Conservation (phyloP, 106 monocot genomes). For the Cymbidium sinense region DNA sequence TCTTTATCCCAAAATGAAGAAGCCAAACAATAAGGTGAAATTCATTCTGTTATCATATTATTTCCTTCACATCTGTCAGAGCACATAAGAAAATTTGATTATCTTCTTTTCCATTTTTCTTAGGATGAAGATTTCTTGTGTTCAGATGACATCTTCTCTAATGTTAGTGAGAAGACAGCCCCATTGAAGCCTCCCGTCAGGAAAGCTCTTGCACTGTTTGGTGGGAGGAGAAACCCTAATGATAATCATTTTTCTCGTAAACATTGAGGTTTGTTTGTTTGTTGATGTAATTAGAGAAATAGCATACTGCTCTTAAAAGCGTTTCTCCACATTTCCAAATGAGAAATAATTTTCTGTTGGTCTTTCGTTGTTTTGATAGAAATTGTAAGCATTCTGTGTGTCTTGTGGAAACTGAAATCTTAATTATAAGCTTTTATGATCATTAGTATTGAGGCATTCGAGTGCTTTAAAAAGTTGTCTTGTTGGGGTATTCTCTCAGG, state of each 20-base stretch:
- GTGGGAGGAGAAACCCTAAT: slow-evolving; percentile 91
- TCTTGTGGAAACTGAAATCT: too few species aligned
- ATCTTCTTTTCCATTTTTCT: not conserved
- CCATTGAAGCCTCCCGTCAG: slow-evolving; percentile 88
- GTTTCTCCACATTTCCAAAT: too few species aligned
- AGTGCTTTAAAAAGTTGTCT: too few species aligned
- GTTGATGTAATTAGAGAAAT: too few species aligned
- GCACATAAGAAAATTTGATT: not conserved
- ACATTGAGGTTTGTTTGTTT: not conserved
- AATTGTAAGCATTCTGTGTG: too few species aligned
- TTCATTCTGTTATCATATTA: not conserved
- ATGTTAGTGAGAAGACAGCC: slow-evolving; percentile 55
- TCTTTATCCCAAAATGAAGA: slow-evolving; percentile 79
- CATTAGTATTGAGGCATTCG: too few species aligned
- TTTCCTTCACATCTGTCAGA: not conserved
- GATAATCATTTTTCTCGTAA: slow-evolving; percentile 83
- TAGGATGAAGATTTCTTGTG: slow-evolving; percentile 75
- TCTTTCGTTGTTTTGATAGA: not conserved
- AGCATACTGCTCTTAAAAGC: too few species aligned
- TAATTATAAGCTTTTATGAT: too few species aligned
- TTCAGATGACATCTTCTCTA: slow-evolving; percentile 64
- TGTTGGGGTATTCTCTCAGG: too few species aligned
- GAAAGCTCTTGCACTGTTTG: slow-evolving; percentile 67
- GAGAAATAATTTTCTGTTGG: not conserved
- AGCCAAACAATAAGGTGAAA: slow-evolving; percentile 54